Base-by-base conservation (phyloP, 352 stramenopile genomes). In the Pythium utonaiense region DNA sequence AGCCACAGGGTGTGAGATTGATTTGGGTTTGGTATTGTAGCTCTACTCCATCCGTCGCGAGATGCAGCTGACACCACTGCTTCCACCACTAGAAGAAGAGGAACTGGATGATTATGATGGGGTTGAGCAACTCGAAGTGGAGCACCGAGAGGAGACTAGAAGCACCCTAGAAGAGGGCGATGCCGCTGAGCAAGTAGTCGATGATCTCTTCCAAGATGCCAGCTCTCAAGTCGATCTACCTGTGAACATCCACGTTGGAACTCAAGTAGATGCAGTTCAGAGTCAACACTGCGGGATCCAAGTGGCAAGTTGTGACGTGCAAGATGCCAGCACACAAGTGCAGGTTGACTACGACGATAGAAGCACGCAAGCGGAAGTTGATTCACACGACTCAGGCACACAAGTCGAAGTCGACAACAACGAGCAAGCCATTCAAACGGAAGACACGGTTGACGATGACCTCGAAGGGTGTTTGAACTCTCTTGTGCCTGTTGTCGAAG, bases 21-120 rank as follows among this genome's bases (percentile, higher is more conserved):
- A 41, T 16, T 7, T 53, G 10, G n/a, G n/a, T n/a, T 36, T 36
- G 47, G 3, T 31, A 17, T 34, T 44, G 25, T 31, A 67, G 60
- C 57, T 61, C n/a, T 67, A 49, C 47, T 48, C 8, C 34, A 57
- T 67, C 14, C 60, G 48, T 5, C 52, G 48, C 1, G 60, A 67
- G 19, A 62, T 67, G 60, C 31, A 54, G 5, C 25, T 67, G 14
- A 6, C 22, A 30, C 22, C 44, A 17, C 8, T 9, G 24, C 25
- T 1, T 19, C 2, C 17, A 52, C 17, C 10, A 17, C 21, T 16
- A 19, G 21, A 17, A 31, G 40, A 10, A 24, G n/a, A 47, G 31
- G 36, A 51, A 22, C 12, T 24, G 36, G 22, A 34, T 6, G 22
- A 42, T 25, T n/a, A 14, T 24, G 36, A 44, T 14, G 36, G 22